Percentiles rank a stretch among this genome's conserved stretches.
Conservation (phyloP, 75 land plant genomes). For the Larix kaempferi region DNA sequence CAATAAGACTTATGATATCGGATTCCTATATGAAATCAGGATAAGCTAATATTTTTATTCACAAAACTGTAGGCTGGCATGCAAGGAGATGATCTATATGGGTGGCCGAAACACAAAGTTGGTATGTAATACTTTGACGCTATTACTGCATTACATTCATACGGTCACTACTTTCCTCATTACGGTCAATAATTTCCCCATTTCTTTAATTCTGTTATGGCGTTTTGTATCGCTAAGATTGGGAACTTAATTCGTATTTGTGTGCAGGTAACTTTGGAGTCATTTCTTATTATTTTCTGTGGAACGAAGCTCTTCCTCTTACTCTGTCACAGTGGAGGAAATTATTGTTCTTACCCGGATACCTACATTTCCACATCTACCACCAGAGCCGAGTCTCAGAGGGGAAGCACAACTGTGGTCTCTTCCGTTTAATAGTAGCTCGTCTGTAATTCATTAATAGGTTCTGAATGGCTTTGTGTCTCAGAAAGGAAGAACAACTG, state of each 20-base stretch:
- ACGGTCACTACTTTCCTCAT: no score
- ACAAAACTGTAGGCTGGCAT: background rate
- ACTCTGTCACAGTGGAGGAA: slow-evolving; percentile 34
- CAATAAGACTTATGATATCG: no score
- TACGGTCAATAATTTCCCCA: no score
- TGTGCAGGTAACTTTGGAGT: slow-evolving; percentile 78
- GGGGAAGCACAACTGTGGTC: background rate
- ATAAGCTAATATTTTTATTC: no score
- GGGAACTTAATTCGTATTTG: background rate
- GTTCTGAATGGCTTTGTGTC: no score
- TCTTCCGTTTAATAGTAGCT: no score
- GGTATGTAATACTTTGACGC: no score
- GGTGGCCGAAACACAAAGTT: background rate
- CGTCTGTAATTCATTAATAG: no score
- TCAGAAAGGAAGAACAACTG: background rate
- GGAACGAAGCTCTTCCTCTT: slow-evolving; percentile 55
- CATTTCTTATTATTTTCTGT: slow-evolving; percentile 60
- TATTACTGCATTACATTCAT: no score
- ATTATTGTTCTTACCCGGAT: background rate
- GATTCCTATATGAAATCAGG: no score
- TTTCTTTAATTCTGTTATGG: no score
- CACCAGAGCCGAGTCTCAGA: background rate
- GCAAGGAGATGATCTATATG: background rate
- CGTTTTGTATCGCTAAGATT: no score
- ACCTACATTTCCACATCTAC: background rate